phyloP scores from a whole-genome alignment of 306 rosid species.

The Astragalus glycyphyllos region DNA sequence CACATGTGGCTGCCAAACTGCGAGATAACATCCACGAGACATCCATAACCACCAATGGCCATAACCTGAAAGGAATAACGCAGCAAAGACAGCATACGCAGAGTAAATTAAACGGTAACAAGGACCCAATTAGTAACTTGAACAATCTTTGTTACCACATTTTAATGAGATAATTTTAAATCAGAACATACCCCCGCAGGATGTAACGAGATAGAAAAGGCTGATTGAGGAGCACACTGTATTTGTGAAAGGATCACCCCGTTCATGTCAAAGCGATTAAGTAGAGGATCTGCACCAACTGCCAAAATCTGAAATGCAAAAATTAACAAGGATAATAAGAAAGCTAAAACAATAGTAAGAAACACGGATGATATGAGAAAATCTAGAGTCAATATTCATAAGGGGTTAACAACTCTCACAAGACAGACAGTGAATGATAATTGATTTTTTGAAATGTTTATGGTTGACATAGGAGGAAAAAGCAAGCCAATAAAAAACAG shows the following conservation, averaged over 20 bases:
- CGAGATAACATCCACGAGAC: slow-evolving; percentile 86
- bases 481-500: not conserved
- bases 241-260: slow-evolving; percentile 84
- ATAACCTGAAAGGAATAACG: slow-evolving; percentile 61
- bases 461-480: not conserved
- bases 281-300: slow-evolving; percentile 86
- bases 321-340: not conserved
- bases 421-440: slow-evolving; percentile 24
- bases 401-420: not conserved
- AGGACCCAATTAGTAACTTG: slow-evolving; percentile 17
- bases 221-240: slow-evolving; percentile 85
- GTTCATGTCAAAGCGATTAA: slow-evolving; percentile 76
- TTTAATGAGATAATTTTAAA: slow-evolving; percentile 20
- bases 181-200: slow-evolving; percentile 72
- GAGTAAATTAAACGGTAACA: slow-evolving; percentile 32
- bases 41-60: slow-evolving; percentile 91
- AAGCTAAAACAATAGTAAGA: not conserved
- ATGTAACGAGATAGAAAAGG: slow-evolving; percentile 78
- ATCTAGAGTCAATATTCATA: not conserved
- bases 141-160: slow-evolving; percentile 7
- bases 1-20: slow-evolving; percentile 96
- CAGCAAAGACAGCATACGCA: slow-evolving; percentile 30
- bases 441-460: slow-evolving; percentile 26
- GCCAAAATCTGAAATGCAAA: slow-evolving; percentile 67
- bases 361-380: slow-evolving; percentile 9